Conservation (phyloP, 1,139 yeast genomes). For the Hyphopichia pseudoburtonii region DNA sequence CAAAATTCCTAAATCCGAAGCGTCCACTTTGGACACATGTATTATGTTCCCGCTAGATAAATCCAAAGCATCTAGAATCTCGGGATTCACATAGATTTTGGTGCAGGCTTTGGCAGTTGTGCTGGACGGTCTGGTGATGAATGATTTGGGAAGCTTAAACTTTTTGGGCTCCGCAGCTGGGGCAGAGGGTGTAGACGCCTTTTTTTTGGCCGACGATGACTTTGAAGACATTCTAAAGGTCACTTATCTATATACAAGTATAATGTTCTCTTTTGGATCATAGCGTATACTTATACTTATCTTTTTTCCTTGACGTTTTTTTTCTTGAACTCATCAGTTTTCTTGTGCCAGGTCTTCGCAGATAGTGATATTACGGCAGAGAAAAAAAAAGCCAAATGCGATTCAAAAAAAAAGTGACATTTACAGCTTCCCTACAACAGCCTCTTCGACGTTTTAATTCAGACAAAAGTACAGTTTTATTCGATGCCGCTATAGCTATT, state of each 20-base stretch:
- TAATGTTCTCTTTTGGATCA: too few species aligned
- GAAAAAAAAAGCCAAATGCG: too few species aligned
- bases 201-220: constrained; percentile 24
- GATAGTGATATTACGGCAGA: too few species aligned
- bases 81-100: constrained; percentile 51
- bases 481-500: too few species aligned
- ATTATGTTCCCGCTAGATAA: constrained; percentile 56
- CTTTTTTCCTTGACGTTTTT: neutral
- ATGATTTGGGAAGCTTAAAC: constrained; percentile 45
- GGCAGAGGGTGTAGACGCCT: constrained; percentile 17
- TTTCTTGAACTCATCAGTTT: neutral
- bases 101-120: constrained; percentile 29
- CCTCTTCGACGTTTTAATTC: too few species aligned
- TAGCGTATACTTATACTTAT: too few species aligned
- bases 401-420: neutral
- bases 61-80: constrained; percentile 54
- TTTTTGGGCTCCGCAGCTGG: constrained; percentile 24
- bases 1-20: constrained; percentile 44
- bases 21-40: constrained; percentile 46
- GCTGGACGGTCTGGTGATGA: constrained; percentile 60
- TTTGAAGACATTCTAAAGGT: constrained; percentile 29
- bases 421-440: too few species aligned
- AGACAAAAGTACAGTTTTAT: too few species aligned
- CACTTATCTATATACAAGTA: too few species aligned
- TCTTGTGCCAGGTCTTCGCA: neutral